Percentiles rank a stretch among this genome's conserved stretches.
Conservation (phyloP, 106 monocot genomes). For the Apostasia ramifera region DNA sequence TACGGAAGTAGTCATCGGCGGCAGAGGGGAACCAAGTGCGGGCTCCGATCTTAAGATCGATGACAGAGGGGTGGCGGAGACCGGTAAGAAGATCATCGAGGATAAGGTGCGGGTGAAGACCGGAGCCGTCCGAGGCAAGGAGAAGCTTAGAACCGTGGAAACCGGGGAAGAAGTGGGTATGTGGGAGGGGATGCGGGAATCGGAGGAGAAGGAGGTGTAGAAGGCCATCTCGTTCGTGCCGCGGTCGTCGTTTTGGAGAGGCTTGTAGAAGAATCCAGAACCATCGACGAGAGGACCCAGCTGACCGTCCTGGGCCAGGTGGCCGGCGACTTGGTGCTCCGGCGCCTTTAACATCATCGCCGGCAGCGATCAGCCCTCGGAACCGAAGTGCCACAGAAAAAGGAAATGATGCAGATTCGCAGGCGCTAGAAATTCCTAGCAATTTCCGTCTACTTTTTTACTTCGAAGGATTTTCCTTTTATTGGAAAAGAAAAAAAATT, state of each 20-base stretch:
- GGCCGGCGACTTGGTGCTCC: slow-evolving; percentile 84
- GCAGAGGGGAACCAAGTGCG: slow-evolving; percentile 59
- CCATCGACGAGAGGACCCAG: slow-evolving; percentile 73
- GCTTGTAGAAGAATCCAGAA: slow-evolving; percentile 75
- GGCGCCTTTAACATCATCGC: slow-evolving; percentile 40
- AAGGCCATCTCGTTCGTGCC: slow-evolving; percentile 54
- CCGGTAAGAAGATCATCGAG: slow-evolving; percentile 48
- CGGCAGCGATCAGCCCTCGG: not conserved
- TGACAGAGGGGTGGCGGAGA: slow-evolving; percentile 33
- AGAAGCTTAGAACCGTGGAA: slow-evolving; percentile 58
- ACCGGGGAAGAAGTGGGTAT: slow-evolving; percentile 56
- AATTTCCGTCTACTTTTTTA: too few species aligned
- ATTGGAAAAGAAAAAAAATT: too few species aligned
- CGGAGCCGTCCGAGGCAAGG: slow-evolving; percentile 35
- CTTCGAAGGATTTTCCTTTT: too few species aligned
- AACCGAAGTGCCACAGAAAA: too few species aligned
- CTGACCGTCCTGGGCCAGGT: slow-evolving; percentile 27
- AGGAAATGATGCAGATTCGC: too few species aligned
- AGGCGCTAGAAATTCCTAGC: too few species aligned
- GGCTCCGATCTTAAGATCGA: slow-evolving; percentile 80
- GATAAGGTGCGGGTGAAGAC: slow-evolving; percentile 43
- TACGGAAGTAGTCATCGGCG: slow-evolving; percentile 37
- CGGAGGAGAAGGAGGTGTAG: slow-evolving; percentile 59
- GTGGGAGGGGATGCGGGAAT: slow-evolving; percentile 25
- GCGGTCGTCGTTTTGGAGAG: slow-evolving; percentile 57